Evolutionary conservation across 495 filamentous ascomycete genomes (phyloP).

Genomic region (Annulohypoxylon maeteangense): DNA sequence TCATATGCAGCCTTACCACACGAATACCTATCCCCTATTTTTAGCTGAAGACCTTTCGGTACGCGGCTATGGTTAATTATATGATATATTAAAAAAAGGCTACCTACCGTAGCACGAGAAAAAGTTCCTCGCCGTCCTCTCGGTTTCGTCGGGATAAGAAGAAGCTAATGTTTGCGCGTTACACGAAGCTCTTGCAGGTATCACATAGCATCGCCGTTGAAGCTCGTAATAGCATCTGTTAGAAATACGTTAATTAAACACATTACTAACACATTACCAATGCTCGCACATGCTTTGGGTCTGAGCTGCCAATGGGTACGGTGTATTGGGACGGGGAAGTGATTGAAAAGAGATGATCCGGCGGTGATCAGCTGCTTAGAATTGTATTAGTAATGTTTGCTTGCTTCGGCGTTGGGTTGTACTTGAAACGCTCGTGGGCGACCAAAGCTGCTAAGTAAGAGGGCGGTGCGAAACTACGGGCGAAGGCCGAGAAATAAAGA

Average conservation of each 20-base stretch:
- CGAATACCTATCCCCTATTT: neutral
- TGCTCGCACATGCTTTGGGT: neutral
- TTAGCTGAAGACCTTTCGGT: neutral
- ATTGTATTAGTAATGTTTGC: slow-evolving; percentile 22
- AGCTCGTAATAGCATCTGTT: neutral
- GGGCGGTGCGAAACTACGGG: neutral
- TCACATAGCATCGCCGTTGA: neutral
- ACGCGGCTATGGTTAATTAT: neutral
- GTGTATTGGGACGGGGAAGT: neutral
- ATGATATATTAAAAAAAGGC: neutral
- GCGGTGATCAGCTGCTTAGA: slow-evolving; percentile 5
- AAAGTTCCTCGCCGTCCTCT: neutral
- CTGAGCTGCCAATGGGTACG: neutral
- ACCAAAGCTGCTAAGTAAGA: neutral
- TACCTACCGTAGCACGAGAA: neutral
- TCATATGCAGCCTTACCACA: neutral
- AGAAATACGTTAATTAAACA: neutral
- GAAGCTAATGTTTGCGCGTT: neutral
- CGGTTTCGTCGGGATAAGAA: neutral
- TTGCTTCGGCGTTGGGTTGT: slow-evolving; percentile 16
- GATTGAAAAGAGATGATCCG: slow-evolving; percentile 1
- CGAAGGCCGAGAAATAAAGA: slow-evolving; percentile 8
- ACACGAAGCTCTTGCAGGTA: neutral
- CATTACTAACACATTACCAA: neutral
- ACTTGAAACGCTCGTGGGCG: slow-evolving; percentile 18